Conservation (phyloP, 371 early-diverging fungal genomes). For the Lichtheimia ramosa region DNA sequence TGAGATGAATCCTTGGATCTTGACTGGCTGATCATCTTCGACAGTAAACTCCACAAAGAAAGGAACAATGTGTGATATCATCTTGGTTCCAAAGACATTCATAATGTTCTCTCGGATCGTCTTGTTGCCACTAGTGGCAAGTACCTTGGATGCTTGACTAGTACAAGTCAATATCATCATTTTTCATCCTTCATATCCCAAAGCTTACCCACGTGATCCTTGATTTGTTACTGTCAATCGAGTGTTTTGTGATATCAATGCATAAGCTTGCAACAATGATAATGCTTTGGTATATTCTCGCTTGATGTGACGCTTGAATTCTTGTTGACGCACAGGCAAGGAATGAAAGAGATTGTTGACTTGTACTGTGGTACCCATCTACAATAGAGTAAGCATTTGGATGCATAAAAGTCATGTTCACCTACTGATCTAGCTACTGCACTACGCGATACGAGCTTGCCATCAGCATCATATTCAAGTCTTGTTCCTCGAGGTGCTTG, state of each 20-base stretch:
- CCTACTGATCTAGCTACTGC: slow-evolving; percentile 54
- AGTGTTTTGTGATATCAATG: slow-evolving; percentile 68
- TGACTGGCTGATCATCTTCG: not conserved
- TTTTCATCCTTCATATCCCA: not conserved
- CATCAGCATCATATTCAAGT: slow-evolving; percentile 69
- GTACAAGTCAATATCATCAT: not conserved
- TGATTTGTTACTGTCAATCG: slow-evolving; percentile 72
- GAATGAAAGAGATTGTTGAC: slow-evolving; percentile 78
- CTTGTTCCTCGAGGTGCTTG: slow-evolving; percentile 67
- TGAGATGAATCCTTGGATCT: slow-evolving; percentile 62
- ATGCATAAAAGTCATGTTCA: not conserved
- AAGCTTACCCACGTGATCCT: slow-evolving; percentile 57
- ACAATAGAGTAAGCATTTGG: not conserved
- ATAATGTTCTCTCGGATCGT: slow-evolving; percentile 69
- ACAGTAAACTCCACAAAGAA: slow-evolving; percentile 42
- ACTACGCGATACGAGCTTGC: slow-evolving; percentile 42
- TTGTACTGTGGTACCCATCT: slow-evolving; percentile 84
- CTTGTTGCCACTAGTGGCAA: slow-evolving; percentile 64
- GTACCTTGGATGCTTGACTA: slow-evolving; percentile 16
- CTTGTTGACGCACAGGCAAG: slow-evolving; percentile 89
- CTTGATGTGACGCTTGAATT: slow-evolving; percentile 81
- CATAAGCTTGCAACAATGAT: slow-evolving; percentile 85
- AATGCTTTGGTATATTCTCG: slow-evolving; percentile 80
- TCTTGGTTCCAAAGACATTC: slow-evolving; percentile 73
- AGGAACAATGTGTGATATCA: slow-evolving; percentile 53